Evolutionary conservation across 176 grass and related monocot genomes (phyloP).

Genomic region (Saccharum spontaneum): DNA sequence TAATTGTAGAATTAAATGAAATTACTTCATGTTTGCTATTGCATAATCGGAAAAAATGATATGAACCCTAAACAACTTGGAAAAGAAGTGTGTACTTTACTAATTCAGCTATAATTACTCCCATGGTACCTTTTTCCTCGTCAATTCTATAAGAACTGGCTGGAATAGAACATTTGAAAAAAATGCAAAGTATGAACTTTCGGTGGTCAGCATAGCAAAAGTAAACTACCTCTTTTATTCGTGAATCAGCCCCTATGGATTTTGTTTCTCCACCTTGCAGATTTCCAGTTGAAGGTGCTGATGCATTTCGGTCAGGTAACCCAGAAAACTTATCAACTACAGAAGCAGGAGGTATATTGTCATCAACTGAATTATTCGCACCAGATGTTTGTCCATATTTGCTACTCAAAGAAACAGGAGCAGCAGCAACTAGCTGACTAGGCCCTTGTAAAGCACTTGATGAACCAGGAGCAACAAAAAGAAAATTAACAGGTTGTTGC

Average conservation of each 20-base stretch:
- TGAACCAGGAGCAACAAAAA: constrained; percentile 39
- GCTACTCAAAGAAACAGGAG: constrained; percentile 41
- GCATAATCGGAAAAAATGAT: no score
- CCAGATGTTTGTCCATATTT: constrained; percentile 41
- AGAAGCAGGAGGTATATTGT: constrained; percentile 25
- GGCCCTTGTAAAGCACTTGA: constrained; percentile 48
- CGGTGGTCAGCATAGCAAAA: not conserved
- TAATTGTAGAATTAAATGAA: not conserved
- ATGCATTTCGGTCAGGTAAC: constrained; percentile 29
- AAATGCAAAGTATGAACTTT: constrained; percentile 29
- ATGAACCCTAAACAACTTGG: no score
- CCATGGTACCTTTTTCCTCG: no score
- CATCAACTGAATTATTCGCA: constrained; percentile 33
- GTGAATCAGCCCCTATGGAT: constrained; percentile 32
- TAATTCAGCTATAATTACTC: no score
- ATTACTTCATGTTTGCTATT: not conserved
- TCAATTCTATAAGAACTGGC: no score
- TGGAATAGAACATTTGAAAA: constrained; percentile 8
- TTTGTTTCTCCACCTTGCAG: constrained; percentile 45
- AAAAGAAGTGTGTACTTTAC: no score
- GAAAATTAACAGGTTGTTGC: constrained; percentile 51
- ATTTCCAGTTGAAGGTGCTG: constrained; percentile 31
- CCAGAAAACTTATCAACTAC: constrained; percentile 35
- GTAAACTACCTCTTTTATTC: constrained; percentile 50
- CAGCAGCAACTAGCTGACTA: constrained; percentile 39